Base-by-base conservation (phyloP, 805 yeast species). In the Aciculoconidium aculeatum region DNA sequence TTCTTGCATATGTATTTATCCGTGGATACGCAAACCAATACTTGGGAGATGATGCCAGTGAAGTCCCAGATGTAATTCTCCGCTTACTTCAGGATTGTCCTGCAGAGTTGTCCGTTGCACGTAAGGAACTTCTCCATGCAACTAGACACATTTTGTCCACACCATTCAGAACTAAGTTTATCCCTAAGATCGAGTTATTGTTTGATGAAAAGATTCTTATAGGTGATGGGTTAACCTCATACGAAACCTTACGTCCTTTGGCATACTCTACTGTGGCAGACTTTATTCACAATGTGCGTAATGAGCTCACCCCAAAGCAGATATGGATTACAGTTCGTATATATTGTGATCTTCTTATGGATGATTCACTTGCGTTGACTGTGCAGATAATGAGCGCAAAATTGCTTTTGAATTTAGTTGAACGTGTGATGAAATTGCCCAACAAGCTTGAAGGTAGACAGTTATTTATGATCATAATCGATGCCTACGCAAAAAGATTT, bases 371-470 rank as follows among this genome's bases (percentile, higher is more conserved):
- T 39, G 92, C 94, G 1, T 69, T 85, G 37, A 83, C 94, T 5
- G 95, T 88, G 20, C 97, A 94, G 53, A 83, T 88, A 7, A 87
- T 92, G 96, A 83, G 96, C 58, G 95, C 96, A 3, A 90, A 88
- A 55, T 63, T 92, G 17, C 58, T 92, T 17, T 57, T 90, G 38
- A 94, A 92, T 53, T 63, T 94, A 44, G 90, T 92, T 12, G 98
- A 94, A 42, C 65, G 94, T 24, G 81, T 92, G 21, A 70, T 82
- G 72, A 81, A 82, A 45, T 55, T 88, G 43, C 88, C 83, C 22
- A 81, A 82, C 30, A 83, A 83, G 41, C 70, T 75, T 15, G 95
- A 92, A 39, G 82, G 86, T 3, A 67, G 92, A 31, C 94, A 86
- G 51, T 61, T 94, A 30, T 73, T 87, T 58, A 75, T 92, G 72